Base-by-base conservation (phyloP, 768 basidiomycete genomes). In the Suillus variegatus region DNA sequence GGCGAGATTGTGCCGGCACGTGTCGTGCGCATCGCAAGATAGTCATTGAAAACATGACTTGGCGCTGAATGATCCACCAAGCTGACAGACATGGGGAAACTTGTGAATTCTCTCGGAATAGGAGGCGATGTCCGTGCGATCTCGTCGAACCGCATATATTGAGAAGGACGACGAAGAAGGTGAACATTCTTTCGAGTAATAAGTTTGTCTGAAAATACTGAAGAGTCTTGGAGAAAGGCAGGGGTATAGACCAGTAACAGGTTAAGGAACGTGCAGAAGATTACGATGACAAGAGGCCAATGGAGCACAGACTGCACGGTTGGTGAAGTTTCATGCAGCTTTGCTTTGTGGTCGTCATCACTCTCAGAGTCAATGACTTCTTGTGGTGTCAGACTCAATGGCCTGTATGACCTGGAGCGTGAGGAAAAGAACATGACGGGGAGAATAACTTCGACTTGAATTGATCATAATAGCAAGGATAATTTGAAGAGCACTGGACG, bases 21-120 rank as follows among this genome's bases (percentile, higher is more conserved):
- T 20, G 54, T 35, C 32, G 5, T 32, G 52, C 18, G 52, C 52
- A 12, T 54, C 5, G 52, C 52, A 54, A 54, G 52, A 54, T 54
- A 32, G 52, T 54, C 52, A 54, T 54, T 32, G 52, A 54, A 54
- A 35, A 55, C 54, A 35, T 55, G 54, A 20, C 54, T 54, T 32
- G 52, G 52, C 10, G 52, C 52, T 12, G 52, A 54, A n/a, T n/a
- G 10, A 55, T 55, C 54, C 54, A 55, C 54, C 32, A 55, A 35
- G 32, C 32, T 55, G 20, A 54, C 52, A 35, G 32, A 55, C 32
- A 55, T 55, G 10, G 54, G 32, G 6, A 35, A 55, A 55, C 20
- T 55, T 55, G 32, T 55, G 20, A 35, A 55, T 6, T 55, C 54
- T 54, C 52, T 55, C 32, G 6, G 18, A 35, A 35, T 35, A n/a